Conservation (phyloP, 192 early-diverging fungal genomes). For the Linnemannia exigua region DNA sequence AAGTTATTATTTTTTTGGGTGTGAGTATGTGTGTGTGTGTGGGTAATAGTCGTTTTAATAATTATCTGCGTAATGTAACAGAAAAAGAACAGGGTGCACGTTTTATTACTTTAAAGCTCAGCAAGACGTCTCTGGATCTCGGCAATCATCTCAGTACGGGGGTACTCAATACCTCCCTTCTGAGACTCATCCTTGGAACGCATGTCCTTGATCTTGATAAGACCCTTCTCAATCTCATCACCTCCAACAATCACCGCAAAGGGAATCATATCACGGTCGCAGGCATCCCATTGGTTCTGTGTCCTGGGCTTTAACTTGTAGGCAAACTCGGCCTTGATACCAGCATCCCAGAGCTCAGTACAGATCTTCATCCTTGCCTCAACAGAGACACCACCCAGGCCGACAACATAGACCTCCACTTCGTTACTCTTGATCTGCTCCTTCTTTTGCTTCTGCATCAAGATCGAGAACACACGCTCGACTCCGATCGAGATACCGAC, state of each 20-base stretch:
- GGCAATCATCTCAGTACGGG: slow-evolving; percentile 72
- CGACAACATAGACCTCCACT: slow-evolving; percentile 90
- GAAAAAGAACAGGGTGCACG: background rate
- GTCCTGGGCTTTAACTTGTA: slow-evolving; percentile 94
- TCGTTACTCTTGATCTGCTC: slow-evolving; percentile 81
- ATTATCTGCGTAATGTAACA: background rate
- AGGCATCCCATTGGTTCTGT: slow-evolving; percentile 82
- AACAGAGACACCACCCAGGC: slow-evolving; percentile 83
- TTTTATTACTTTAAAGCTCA: slow-evolving; percentile 8
- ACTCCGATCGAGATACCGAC: slow-evolving; percentile 97
- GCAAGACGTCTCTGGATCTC: slow-evolving; percentile 70
- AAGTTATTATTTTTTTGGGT: no score
- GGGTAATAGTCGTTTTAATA: no score
- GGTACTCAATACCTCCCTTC: slow-evolving; percentile 68
- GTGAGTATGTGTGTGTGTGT: no score
- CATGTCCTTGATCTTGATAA: slow-evolving; percentile 94
- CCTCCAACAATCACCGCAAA: slow-evolving; percentile 91
- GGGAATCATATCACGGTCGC: slow-evolving; percentile 91
- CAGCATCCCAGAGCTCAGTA: slow-evolving; percentile 92
- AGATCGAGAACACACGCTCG: slow-evolving; percentile 94
- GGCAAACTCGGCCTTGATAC: slow-evolving; percentile 90
- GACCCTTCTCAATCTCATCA: slow-evolving; percentile 82
- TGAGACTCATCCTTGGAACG: slow-evolving; percentile 68
- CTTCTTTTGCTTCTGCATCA: slow-evolving; percentile 73
- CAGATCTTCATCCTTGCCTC: slow-evolving; percentile 91